phyloP scores from a whole-genome alignment of 2,329 filamentous ascomycete species.

The Karstenula rhodostoma region DNA sequence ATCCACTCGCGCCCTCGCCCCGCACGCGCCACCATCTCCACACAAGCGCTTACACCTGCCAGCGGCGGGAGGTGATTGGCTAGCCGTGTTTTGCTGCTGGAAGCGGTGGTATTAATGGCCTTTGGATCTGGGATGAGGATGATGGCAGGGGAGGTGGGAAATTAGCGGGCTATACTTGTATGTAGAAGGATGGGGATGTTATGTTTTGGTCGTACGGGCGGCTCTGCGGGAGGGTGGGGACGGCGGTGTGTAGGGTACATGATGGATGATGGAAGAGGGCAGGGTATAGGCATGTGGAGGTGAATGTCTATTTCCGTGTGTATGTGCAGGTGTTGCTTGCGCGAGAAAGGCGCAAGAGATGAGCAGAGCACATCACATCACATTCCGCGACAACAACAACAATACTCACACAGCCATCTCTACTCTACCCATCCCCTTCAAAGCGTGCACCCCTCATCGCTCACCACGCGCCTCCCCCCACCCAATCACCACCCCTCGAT shows the following conservation, averaged over 20 bases:
- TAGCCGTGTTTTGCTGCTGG: not conserved
- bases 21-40: not conserved
- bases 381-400: too few relatives aligned
- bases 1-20: not conserved
- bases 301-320: not conserved
- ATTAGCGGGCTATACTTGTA: constrained; percentile 2
- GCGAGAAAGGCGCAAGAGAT: too few relatives aligned
- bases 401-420: too few relatives aligned
- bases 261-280: not conserved
- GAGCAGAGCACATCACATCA: too few relatives aligned
- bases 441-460: too few relatives aligned
- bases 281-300: not conserved
- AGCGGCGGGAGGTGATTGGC: not conserved
- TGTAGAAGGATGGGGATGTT: not conserved
- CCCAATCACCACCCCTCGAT: not conserved
- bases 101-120: constrained; percentile 1
- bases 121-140: not conserved
- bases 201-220: constrained; percentile 6
- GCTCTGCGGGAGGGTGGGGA: constrained; percentile 9
- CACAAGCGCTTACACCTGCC: not conserved
- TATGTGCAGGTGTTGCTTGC: not conserved
- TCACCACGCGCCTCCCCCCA: not conserved
- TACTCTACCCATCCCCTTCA: too few relatives aligned
- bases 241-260: not conserved
- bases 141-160: not conserved